Evolutionary conservation across 2,329 filamentous ascomycete genomes (phyloP).

Genomic region (Pseudodiploospora longispora): DNA sequence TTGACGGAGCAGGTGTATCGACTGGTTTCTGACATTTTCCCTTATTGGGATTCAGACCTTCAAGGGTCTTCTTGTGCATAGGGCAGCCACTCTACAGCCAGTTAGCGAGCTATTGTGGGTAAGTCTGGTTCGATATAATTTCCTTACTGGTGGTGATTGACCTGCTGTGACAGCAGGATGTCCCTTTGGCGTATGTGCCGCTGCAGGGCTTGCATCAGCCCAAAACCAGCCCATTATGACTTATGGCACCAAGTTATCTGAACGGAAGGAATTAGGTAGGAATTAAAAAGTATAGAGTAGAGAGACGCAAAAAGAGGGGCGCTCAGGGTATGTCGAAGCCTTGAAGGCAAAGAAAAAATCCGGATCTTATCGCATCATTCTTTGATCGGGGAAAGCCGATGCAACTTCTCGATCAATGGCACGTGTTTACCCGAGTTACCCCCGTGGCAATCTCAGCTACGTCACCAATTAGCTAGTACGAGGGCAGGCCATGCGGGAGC

Average conservation of each 20-base stretch:
- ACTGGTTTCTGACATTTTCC: slow-evolving; percentile 38
- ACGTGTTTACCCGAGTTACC: slow-evolving; percentile 21
- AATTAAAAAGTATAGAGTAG: too few relatives aligned
- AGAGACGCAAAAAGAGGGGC: too few relatives aligned
- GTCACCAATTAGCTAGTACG: slow-evolving; percentile 9
- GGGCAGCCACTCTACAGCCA: slow-evolving; percentile 41
- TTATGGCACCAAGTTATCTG: too few relatives aligned
- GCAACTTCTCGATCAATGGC: slow-evolving; percentile 2
- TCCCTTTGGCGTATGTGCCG: slow-evolving; percentile 24
- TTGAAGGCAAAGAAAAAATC: slow-evolving; percentile 7
- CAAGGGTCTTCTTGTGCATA: slow-evolving; percentile 47
- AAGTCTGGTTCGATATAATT: not conserved
- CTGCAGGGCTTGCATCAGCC: slow-evolving; percentile 39
- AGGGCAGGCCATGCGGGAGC: too few relatives aligned
- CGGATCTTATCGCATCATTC: slow-evolving; percentile 9
- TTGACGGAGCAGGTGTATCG: slow-evolving; percentile 13
- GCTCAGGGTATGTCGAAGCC: too few relatives aligned
- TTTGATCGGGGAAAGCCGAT: not conserved
- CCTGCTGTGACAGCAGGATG: slow-evolving; percentile 21
- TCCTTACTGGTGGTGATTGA: slow-evolving; percentile 26
- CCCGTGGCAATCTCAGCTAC: slow-evolving; percentile 12
- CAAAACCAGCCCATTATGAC: slow-evolving; percentile 55
- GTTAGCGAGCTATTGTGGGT: slow-evolving; percentile 13
- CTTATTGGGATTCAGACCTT: slow-evolving; percentile 33
- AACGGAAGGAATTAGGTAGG: too few relatives aligned